Evolutionary conservation across 306 rosid species (phyloP).

Genomic region (Luffa aegyptiaca): DNA sequence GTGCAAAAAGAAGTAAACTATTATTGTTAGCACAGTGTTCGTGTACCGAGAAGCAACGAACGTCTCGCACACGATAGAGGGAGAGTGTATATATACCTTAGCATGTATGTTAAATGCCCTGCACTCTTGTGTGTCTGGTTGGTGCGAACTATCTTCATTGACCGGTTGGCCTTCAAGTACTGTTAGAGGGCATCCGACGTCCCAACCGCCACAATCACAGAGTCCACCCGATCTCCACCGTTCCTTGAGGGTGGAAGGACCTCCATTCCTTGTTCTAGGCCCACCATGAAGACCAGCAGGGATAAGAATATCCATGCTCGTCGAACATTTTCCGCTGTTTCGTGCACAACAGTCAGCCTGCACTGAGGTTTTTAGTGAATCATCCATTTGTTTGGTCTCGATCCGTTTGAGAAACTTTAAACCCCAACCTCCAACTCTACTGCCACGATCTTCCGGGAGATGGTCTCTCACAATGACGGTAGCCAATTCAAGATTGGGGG

Average conservation of each 20-base stretch:
- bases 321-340: conserved; percentile 40
- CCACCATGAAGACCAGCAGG: conserved; percentile 95
- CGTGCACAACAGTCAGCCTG: conserved; percentile 32
- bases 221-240: conserved; percentile 87
- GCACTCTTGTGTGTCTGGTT: conserved; percentile 42
- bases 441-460: conserved; percentile 26
- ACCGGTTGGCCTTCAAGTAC: conserved; percentile 43
- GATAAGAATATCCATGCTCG: conserved; percentile 58
- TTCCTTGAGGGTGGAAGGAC: conserved; percentile 76
- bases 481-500: conserved; percentile 78
- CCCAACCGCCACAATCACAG: conserved; percentile 99
- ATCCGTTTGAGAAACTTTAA: conserved; percentile 72
- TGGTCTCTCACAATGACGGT: conserved; percentile 66
- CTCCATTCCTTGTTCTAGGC: conserved; percentile 59
- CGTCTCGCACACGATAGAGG: background rate
- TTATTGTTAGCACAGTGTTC: background rate
- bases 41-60: background rate
- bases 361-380: conserved; percentile 9
- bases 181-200: conserved; percentile 84
- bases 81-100: conserved; percentile 38
- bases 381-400: conserved; percentile 26
- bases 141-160: conserved; percentile 25
- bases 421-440: conserved; percentile 88
- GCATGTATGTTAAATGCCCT: conserved; percentile 41
- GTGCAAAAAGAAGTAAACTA: background rate